Evolutionary conservation across 495 filamentous ascomycete species (phyloP), one percentile per base, ranked within the genome.

Genomic region (Cercophora samala): DNA sequence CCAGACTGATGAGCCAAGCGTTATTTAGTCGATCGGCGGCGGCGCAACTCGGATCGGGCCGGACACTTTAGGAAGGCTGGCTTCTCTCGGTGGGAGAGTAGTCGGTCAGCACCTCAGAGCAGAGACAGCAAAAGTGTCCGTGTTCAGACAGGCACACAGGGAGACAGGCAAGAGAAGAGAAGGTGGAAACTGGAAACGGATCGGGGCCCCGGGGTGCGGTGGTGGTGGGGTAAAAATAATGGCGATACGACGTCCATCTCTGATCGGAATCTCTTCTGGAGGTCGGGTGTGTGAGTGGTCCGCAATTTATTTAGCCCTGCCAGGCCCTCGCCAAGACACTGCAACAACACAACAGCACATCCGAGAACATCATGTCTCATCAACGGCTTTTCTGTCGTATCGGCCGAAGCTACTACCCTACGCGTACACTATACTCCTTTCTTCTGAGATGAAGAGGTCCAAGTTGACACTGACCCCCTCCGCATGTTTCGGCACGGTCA

Each of bases 221-320:
- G 66, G 66, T 64, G 66, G 66, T 64, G 62, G 66, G 66, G 66
- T 53, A 63, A 54, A 54, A 22, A 6, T 15, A 29, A 0, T 63
- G 21, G 21, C 60, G 29, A 62, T 67, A 55, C 46, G 17, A 66
- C 62, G 2, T 60, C 23, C 58, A 60, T 17, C 58, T 29, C 21
- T 25, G 37, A 29, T 29, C 26, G 26, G 26, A 29, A 29, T 29
- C 26, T 29, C 26, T 29, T 29, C 26, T 29, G 26, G 8, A 29
- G 26, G 26, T 29, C 4, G 26, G 26, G 26, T 29, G 26, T 29
- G 26, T 29, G 26, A 24, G 17, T 29, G 25, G 60, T 62, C 60
- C 60, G 25, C 26, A n/a, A 62, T 42, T 62, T 62, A 62, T 42
- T 46, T 62, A 1, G 60, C 26, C 60, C 26, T 42, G 60, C 32